These are phyloP conservation scores for Wallacemonas sp. DNA, from an alignment of 208 protist genomes.

Conservation along the genomic window DNA sequence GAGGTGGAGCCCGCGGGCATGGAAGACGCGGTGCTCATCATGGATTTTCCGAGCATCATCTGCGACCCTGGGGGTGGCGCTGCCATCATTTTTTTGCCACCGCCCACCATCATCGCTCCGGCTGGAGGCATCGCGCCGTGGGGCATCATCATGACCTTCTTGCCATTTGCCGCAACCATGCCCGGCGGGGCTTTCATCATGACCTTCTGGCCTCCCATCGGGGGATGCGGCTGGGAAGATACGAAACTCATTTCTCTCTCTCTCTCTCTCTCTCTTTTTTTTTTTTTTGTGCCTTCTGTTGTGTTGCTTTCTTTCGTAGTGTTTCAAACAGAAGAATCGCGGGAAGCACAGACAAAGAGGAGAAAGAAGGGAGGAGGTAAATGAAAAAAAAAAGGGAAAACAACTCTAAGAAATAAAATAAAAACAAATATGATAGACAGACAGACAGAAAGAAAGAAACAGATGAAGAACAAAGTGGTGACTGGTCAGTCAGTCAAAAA, in stretches of 20 bases:
- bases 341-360: slow-evolving; percentile 6
- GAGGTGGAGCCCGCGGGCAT: no score
- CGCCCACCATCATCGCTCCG: neutral
- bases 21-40: neutral
- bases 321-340: neutral
- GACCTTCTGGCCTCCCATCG: neutral
- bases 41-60: slow-evolving; percentile 10
- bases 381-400: slow-evolving; percentile 7
- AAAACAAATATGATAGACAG: slow-evolving; percentile 10
- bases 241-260: neutral
- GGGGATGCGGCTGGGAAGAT: neutral
- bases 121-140: slow-evolving; percentile 1
- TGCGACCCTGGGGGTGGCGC: slow-evolving; percentile 16
- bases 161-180: neutral
- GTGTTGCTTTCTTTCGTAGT: neutral
- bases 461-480: neutral
- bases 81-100: slow-evolving; percentile 19
- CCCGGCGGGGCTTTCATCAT: slow-evolving; percentile 6
- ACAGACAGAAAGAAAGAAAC: slow-evolving; percentile 11
- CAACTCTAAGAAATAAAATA: slow-evolving; percentile 11
- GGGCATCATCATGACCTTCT: slow-evolving; percentile 12
- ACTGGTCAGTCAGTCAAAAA: slow-evolving; percentile 7
- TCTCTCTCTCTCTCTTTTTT: slow-evolving; percentile 6
- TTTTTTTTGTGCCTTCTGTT: neutral
- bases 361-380: slow-evolving; percentile 18